These are phyloP conservation scores for Osmanthus fragrans DNA, from an alignment of 257 asterid genomes.

Conservation along the genomic window DNA sequence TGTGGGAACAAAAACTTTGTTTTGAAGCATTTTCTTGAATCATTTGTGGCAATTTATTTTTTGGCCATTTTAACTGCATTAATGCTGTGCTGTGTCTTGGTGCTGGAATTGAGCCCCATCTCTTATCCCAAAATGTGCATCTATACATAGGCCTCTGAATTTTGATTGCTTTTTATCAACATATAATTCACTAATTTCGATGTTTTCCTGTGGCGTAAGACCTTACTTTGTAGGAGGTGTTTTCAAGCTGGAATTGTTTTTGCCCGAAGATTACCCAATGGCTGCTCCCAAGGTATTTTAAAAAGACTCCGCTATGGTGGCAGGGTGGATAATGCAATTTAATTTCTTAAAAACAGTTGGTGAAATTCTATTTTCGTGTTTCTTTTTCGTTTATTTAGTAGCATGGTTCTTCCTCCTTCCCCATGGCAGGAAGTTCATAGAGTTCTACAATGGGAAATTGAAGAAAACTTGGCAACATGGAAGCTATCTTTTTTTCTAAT, in stretches of 20 bases:
- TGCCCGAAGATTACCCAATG: constrained; percentile 99
- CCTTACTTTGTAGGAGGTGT: constrained; percentile 71
- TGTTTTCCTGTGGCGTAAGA: not conserved
- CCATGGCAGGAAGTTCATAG: not conserved
- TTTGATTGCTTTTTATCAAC: not conserved
- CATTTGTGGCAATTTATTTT: no score
- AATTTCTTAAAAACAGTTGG: no score
- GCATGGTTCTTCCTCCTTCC: not conserved
- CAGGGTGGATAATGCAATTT: not conserved
- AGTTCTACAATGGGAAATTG: not conserved
- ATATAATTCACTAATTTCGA: not conserved
- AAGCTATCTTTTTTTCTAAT: not conserved
- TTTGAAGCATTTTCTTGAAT: not conserved
- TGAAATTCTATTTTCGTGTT: no score
- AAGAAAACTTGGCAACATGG: not conserved
- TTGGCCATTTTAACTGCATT: not conserved
- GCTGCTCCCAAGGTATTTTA: constrained; percentile 93
- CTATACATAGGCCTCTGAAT: not conserved
- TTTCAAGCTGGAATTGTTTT: constrained; percentile 89
- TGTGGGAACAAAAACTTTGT: not conserved
- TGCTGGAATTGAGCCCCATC: not conserved
- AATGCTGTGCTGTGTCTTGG: not conserved
- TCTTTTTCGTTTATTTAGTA: not conserved
- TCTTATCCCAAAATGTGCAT: not conserved
- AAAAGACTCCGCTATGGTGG: not conserved